These are phyloP conservation scores for Gossypium australe DNA, from an alignment of 345 rosid genomes.

Conservation along the genomic window DNA sequence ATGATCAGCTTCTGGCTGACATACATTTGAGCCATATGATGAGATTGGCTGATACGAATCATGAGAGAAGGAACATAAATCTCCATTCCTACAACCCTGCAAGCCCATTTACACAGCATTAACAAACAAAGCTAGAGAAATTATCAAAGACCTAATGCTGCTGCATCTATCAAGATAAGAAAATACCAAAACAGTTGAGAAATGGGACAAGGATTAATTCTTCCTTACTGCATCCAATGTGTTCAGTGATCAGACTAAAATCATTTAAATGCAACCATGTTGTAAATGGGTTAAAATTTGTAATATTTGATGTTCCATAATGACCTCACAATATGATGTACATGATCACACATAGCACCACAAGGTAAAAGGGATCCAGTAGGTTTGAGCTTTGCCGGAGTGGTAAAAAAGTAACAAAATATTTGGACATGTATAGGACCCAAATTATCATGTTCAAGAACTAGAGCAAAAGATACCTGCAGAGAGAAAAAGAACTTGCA, in stretches of 20 bases:
- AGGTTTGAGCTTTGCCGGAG: slow-evolving; percentile 2
- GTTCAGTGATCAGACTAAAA: neutral
- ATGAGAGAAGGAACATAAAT: slow-evolving; percentile 63
- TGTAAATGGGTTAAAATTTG: neutral
- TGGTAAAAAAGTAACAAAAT: slow-evolving; percentile 1
- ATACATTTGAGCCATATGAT: slow-evolving; percentile 24
- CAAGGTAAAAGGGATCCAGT: neutral
- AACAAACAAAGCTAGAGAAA: slow-evolving; percentile 7
- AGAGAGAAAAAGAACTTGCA: slow-evolving; percentile 69
- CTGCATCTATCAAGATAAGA: neutral
- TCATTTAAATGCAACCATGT: neutral
- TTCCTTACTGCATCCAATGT: neutral
- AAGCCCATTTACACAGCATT: slow-evolving; percentile 21
- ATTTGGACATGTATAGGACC: neutral
- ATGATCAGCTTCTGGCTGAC: slow-evolving; percentile 53
- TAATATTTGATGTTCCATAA: neutral
- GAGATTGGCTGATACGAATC: slow-evolving; percentile 27
- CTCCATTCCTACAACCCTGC: slow-evolving; percentile 90
- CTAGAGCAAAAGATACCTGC: slow-evolving; percentile 43
- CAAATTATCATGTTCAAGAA: neutral
- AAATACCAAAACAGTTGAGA: neutral
- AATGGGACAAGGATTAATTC: neutral
- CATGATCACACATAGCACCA: neutral
- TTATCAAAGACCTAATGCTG: neutral
- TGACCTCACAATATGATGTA: neutral